phyloP scores from a whole-genome alignment of 441 rosid species.

The Croton setiger region DNA sequence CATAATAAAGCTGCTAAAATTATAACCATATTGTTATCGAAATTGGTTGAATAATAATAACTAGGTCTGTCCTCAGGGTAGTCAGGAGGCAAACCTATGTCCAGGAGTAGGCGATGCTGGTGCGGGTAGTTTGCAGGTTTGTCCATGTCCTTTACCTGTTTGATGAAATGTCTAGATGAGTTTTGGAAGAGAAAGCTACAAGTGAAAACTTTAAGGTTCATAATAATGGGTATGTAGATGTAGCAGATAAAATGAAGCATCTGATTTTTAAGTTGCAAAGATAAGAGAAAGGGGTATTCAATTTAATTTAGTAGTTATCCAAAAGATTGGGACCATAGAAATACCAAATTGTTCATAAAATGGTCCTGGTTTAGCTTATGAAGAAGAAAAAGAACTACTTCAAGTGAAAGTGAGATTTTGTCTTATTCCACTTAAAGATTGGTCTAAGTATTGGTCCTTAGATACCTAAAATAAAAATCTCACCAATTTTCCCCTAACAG shows the following conservation, averaged over 20 bases:
- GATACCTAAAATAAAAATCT: not conserved
- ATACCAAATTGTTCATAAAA: not conserved
- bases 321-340: slow-evolving; percentile 9
- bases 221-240: not conserved
- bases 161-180: not conserved
- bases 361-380: not conserved
- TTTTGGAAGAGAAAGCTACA: not conserved
- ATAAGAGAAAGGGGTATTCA: not conserved
- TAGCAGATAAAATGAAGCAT: slow-evolving; percentile 2
- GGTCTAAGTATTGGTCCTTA: not conserved
- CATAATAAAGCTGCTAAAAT: slow-evolving; percentile 10
- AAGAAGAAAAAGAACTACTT: not conserved
- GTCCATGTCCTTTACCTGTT: not conserved
- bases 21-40: slow-evolving; percentile 13
- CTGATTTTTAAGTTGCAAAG: not conserved
- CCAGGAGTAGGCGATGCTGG: not conserved
- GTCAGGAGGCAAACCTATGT: not conserved
- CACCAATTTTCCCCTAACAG: not conserved
- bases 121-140: not conserved
- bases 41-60: not conserved
- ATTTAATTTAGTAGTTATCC: not conserved
- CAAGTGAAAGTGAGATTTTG: not conserved
- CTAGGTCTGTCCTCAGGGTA: not conserved
- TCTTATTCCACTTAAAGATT: not conserved
- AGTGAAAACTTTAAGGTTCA: not conserved